Conservation (phyloP, 306 rosid species). For the Clitoria ternatea region DNA sequence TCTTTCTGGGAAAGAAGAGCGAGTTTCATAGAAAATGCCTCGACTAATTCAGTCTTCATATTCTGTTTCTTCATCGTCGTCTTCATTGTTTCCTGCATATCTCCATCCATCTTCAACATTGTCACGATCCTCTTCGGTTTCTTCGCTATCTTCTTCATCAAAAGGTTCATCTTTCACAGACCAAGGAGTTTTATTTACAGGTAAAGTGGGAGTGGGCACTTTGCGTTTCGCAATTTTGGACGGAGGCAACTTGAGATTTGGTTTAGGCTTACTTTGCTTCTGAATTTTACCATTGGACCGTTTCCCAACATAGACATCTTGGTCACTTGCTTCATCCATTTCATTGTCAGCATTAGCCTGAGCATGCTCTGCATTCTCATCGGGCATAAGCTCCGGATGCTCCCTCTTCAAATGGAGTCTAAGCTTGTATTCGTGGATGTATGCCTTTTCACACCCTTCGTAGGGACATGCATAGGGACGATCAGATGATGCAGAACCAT, state of each 20-base stretch:
- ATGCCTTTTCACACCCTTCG: slow-evolving; percentile 90
- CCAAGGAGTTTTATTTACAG: slow-evolving; percentile 67
- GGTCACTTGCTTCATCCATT: slow-evolving; percentile 91
- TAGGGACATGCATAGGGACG: slow-evolving; percentile 93
- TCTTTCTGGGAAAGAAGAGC: too few relatives aligned
- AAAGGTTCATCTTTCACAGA: slow-evolving; percentile 62
- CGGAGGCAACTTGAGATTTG: slow-evolving; percentile 69
- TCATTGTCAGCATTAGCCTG: slow-evolving; percentile 62
- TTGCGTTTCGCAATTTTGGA: slow-evolving; percentile 55
- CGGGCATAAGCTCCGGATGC: slow-evolving; percentile 69
- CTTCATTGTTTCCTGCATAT: slow-evolving; percentile 65
- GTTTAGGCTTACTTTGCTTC: slow-evolving; percentile 69
- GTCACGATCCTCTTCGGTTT: slow-evolving; percentile 95
- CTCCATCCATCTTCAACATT: slow-evolving; percentile 94
- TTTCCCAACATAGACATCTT: slow-evolving; percentile 66
- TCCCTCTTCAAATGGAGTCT: slow-evolving; percentile 87
- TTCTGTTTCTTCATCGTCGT: slow-evolving; percentile 96
- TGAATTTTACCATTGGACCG: slow-evolving; percentile 59
- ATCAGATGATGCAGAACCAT: slow-evolving; percentile 84
- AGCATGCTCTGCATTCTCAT: slow-evolving; percentile 61
- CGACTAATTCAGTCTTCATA: slow-evolving; percentile 60
- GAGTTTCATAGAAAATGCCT: neutral
- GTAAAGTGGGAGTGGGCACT: slow-evolving; percentile 50
- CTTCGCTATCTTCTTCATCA: slow-evolving; percentile 96
- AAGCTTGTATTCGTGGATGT: slow-evolving; percentile 94